These are phyloP conservation scores for Drechslerella dactyloides DNA, from an alignment of 2,329 filamentous ascomycete genomes.

Conservation along the genomic window DNA sequence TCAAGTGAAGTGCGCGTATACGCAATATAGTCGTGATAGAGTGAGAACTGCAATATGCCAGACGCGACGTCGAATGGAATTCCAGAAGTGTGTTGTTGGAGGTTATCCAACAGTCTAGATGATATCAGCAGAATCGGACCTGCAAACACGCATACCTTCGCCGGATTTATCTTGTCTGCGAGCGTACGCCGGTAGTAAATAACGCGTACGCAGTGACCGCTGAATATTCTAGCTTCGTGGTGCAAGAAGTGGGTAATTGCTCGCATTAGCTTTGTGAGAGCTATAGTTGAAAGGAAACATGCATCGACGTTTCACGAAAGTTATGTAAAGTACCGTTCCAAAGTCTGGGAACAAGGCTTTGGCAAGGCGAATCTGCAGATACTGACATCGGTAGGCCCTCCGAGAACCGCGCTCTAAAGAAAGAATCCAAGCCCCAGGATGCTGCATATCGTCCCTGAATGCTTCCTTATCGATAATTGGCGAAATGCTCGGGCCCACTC, in stretches of 20 bases:
- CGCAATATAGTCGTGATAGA: too few relatives aligned
- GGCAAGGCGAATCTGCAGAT: constrained; percentile 12
- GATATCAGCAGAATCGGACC: background rate
- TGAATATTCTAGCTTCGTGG: background rate
- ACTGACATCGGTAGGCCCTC: constrained; percentile 1
- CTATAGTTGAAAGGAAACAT: too few relatives aligned
- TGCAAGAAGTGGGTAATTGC: too few relatives aligned
- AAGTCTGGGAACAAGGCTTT: constrained; percentile 1
- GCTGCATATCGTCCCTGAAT: constrained; percentile 27
- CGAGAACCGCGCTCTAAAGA: constrained; percentile 29
- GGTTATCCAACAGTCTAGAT: constrained; percentile 14
- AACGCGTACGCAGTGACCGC: background rate
- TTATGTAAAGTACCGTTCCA: background rate
- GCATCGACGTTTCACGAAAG: background rate
- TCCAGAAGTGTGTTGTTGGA: constrained; percentile 7
- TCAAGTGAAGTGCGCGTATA: constrained; percentile 5
- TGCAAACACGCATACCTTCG: constrained; percentile 2
- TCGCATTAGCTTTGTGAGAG: too few relatives aligned
- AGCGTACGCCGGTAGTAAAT: background rate
- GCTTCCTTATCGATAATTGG: constrained; percentile 48
- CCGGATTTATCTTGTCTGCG: constrained; percentile 1
- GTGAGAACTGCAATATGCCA: too few relatives aligned
- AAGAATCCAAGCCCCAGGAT: constrained; percentile 46
- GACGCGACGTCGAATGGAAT: too few relatives aligned
- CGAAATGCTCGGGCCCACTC: constrained; percentile 28